Evolutionary conservation across 2,329 filamentous ascomycete species (phyloP), one percentile per base, ranked within the genome.

Genomic region (Ceratocystis diversiconidia): DNA sequence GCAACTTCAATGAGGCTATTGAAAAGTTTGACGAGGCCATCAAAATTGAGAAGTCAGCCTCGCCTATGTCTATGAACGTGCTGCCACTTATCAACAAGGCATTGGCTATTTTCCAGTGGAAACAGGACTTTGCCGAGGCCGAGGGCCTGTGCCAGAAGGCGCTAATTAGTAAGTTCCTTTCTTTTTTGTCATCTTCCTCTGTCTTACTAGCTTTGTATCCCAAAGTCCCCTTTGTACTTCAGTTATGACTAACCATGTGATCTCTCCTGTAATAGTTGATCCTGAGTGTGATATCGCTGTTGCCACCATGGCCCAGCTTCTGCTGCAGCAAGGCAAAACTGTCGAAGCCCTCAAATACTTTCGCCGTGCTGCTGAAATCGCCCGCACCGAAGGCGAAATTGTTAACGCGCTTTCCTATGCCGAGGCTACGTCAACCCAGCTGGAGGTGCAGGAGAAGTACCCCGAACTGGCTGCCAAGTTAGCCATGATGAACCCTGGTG

Each of bases 11-110:
- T 67, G 92, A 99, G 75, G 94, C 94, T 30, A 91, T 99, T 69
- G 89, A 96, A 79, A 96, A 96, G 78, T 99, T 99, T 73, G 94
- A 99, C 75, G 94, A 87, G 30, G 94, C 94, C n/a, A 92, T 97
- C 70, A 92, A 97, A 74, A 92, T 97, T 87, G 94, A 99, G 83
- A 95, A 94, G 80, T 86, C 90, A 76, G 87, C 85, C 69, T 95
- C 95, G 79, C 92, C 92, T 15, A 87, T 94, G 76, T 89, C 90
- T 68, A 97, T 99, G 87, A 99, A 99, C 72, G 94, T 99, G 36
- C 79, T 99, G 69, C 94, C 94, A 15, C 81, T 99, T 62, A 97
- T 99, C 78, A 99, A 99, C 85, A 99, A 99, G 80, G 92, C 94
- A 4, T 83, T 99, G 32, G 91, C 92, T 12, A 81, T 97, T 60